Base-by-base conservation (phyloP, 2,329 filamentous ascomycete species). In the Sclerotinia spermophila region DNA sequence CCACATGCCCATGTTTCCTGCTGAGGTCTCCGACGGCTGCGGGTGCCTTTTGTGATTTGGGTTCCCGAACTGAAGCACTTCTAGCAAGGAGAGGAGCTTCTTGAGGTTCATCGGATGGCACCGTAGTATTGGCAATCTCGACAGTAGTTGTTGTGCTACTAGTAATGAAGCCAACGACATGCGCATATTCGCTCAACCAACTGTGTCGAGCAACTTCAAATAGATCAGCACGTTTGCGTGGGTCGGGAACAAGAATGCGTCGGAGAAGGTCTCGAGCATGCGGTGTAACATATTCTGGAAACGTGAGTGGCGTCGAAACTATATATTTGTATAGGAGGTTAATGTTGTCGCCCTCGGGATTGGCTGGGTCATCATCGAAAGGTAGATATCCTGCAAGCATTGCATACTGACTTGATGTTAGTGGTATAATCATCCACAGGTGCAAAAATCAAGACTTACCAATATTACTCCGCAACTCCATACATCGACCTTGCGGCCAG, bases 311-410 rank as follows among this genome's bases (percentile, higher is more conserved):
- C 1, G 96, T 99, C 69, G 93, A 96, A 72, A 97, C 95, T 77
- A 99, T 99, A 82, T 99, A 99, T 83, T 98, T 98, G 86, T 99
- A 99, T 40, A 99, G 85, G 17, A 99, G 86, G 80, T 99, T 99
- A 83, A 99, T 99, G 80, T 99, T 99, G 81, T 99, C 96, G 75
- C 96, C 96, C 82, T 99, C 96, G 3, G 96, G 96, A 79, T 99
- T 99, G 60, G 94, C 96, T 74, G 96, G 96, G 78, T 99, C 96
- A 79, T 99, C 96, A 77, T 99, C 96, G 78, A 99, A 99, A 4
- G 96, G 96, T 19, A 99, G 86, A 81, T 99, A 99, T 58, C 96
- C 96, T 53, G 96, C 96, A 77, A 99, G 86, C 96, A 99, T 99
- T 71, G 96, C 96, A 81, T 99, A 99, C 94, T 98, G 78, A 61